Base-by-base conservation (phyloP, 1,139 yeast species). In the Saccharomyces hybrid region DNA sequence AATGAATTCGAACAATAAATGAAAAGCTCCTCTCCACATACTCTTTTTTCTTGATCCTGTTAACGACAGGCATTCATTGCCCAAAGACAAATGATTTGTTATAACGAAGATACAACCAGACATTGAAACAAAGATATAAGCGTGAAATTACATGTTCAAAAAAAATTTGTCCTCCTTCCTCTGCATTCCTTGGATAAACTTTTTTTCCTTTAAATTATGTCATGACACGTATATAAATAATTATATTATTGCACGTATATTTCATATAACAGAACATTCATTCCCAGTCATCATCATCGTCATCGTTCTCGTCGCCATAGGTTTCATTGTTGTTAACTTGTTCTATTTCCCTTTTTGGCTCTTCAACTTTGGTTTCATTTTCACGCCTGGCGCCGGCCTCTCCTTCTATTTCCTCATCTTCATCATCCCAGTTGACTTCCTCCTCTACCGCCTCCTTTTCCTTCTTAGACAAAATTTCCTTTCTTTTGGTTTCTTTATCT, bases 401-500 rank as follows among this genome's bases (percentile, higher is more conserved):
- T 19, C 7, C 54, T 7, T 58, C 62, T 9, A 58, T 69, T 13
- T 64, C 70, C 34, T 66, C 69, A 5, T 19, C 23, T n/a, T 64
- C 70, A 38, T 66, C 69, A 54, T 64, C 68, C 67, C 70, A 64
- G 16, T 58, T 61, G 13, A 58, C 41, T n/a, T 58, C 59, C 52
- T 63, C 63, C 28, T 59, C 60, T 29, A 57, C 57, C 11, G 50
- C 46, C 8, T 54, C 54, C 7, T 55, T 54, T 16, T 61, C 60
- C 9, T 60, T 59, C 42, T 63, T 47, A 11, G 34, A 56, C 29
- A 88, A 73, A 49, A 89, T 73, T 55, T 78, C 78, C 68, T 82
- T 84, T 61, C 97, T 79, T 65, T 81, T 80, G 60, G 76, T 75
- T 61, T 89, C 97, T 60, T 81, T 83, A 29, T 78, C 78, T 48